Conservation (phyloP, 306 rosid species). For the Cicer yamashitae region DNA sequence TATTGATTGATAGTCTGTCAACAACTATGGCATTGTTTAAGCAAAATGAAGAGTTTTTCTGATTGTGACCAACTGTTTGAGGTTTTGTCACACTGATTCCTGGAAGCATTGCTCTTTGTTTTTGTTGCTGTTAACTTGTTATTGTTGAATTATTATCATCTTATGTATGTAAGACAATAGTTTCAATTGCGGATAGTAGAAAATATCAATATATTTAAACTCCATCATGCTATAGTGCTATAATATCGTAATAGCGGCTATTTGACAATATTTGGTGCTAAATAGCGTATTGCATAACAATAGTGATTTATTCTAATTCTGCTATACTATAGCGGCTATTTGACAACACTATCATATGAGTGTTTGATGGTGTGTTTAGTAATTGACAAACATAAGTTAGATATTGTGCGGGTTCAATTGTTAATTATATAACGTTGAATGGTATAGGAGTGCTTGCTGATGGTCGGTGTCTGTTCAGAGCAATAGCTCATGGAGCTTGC, state of each 20-base stretch:
- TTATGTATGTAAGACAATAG: too few relatives aligned
- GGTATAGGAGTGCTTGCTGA: slow-evolving; percentile 82
- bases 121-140: background rate
- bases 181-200: too few relatives aligned
- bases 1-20: slow-evolving; percentile 7
- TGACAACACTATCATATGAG: background rate
- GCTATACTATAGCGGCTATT: too few relatives aligned
- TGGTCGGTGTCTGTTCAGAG: slow-evolving; percentile 90
- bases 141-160: background rate
- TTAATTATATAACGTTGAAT: slow-evolving; percentile 10
- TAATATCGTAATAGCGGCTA: too few relatives aligned
- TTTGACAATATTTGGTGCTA: too few relatives aligned
- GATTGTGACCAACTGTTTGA: slow-evolving; percentile 13
- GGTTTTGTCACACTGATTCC: background rate
- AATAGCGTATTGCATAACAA: too few relatives aligned
- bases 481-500: slow-evolving; percentile 90
- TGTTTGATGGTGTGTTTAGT: slow-evolving; percentile 12
- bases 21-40: background rate
- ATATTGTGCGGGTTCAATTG: slow-evolving; percentile 8
- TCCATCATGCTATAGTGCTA: too few relatives aligned
- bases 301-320: too few relatives aligned
- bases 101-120: background rate
- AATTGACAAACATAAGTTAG: background rate
- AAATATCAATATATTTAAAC: too few relatives aligned
- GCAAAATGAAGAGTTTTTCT: slow-evolving; percentile 7